Conservation (phyloP, 768 basidiomycete species). For the Hygrophorus russula region DNA sequence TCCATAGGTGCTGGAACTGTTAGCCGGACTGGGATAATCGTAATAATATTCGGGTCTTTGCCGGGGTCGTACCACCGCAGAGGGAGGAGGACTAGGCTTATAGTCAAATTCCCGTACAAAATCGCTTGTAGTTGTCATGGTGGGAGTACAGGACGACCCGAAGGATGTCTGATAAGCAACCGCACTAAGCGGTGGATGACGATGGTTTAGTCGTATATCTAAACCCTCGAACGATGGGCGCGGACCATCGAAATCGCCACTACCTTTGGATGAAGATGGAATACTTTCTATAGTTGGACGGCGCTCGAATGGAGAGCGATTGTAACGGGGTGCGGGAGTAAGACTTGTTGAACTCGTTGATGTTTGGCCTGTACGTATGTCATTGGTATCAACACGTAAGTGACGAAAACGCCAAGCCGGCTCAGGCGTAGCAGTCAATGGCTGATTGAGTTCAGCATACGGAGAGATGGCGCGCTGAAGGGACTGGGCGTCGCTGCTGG, state of each 20-base stretch:
- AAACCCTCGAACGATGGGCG: background rate
- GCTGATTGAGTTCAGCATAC: constrained; percentile 12
- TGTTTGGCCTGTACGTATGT: constrained; percentile 14
- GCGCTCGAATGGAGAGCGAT: constrained; percentile 14
- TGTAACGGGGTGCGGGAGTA: constrained; percentile 25
- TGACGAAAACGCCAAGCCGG: constrained; percentile 5
- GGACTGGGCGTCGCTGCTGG: constrained; percentile 10
- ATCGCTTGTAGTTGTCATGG: too few relatives aligned
- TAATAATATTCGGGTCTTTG: too few relatives aligned
- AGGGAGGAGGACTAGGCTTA: too few relatives aligned
- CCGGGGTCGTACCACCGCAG: too few relatives aligned
- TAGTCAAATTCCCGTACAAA: too few relatives aligned
- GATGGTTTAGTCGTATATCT: background rate
- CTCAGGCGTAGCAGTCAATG: constrained; percentile 12
- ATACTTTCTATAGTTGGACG: constrained; percentile 8
- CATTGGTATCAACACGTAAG: constrained; percentile 3
- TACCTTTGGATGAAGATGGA: background rate
- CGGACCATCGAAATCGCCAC: background rate
- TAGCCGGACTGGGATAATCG: too few relatives aligned
- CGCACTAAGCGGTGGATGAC: background rate
- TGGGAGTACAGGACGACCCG: background rate
- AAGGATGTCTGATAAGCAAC: background rate
- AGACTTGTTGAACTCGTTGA: constrained; percentile 20
- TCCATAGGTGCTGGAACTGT: too few relatives aligned
- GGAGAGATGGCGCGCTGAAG: constrained; percentile 19